Evolutionary conservation across 805 yeast species (phyloP).

Genomic region (Wickerhamomyces bisporus): DNA sequence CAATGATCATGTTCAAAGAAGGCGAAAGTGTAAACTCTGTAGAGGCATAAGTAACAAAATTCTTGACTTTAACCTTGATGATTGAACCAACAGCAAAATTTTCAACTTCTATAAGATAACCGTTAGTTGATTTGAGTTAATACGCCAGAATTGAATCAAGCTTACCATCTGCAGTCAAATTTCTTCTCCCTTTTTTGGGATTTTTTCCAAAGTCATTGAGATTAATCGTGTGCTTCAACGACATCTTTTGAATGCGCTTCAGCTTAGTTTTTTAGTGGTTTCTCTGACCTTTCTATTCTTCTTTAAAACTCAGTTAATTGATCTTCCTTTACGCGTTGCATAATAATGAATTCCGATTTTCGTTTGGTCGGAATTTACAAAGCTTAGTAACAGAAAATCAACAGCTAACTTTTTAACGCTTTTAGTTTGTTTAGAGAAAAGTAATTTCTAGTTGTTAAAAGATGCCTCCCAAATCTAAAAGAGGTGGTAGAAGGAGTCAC

Average conservation of each 20-base stretch:
- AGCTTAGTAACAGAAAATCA: background rate
- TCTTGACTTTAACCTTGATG: slow-evolving; percentile 48
- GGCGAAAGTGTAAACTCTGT: slow-evolving; percentile 79
- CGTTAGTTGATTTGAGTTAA: slow-evolving; percentile 3
- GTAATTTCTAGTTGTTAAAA: no score
- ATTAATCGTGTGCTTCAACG: slow-evolving; percentile 1
- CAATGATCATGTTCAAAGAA: slow-evolving; percentile 82
- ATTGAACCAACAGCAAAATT: slow-evolving; percentile 42
- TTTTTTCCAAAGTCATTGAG: slow-evolving; percentile 13
- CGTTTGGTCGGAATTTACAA: background rate
- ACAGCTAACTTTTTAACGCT: no score
- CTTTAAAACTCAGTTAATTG: no score
- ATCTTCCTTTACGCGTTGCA: background rate
- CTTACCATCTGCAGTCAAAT: slow-evolving; percentile 1
- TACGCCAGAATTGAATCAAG: slow-evolving; percentile 4
- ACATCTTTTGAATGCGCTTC: background rate
- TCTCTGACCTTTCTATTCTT: no score
- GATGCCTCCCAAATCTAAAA: slow-evolving; percentile 22
- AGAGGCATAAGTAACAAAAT: slow-evolving; percentile 65
- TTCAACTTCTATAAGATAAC: slow-evolving; percentile 15
- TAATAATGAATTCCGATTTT: background rate
- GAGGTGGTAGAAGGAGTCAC: slow-evolving; percentile 8
- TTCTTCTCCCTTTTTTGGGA: slow-evolving; percentile 4
- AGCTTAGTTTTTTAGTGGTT: no score
- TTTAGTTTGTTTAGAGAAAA: no score